phyloP scores from a whole-genome alignment of 441 rosid species.

The Rhodomyrtus psidioides region DNA sequence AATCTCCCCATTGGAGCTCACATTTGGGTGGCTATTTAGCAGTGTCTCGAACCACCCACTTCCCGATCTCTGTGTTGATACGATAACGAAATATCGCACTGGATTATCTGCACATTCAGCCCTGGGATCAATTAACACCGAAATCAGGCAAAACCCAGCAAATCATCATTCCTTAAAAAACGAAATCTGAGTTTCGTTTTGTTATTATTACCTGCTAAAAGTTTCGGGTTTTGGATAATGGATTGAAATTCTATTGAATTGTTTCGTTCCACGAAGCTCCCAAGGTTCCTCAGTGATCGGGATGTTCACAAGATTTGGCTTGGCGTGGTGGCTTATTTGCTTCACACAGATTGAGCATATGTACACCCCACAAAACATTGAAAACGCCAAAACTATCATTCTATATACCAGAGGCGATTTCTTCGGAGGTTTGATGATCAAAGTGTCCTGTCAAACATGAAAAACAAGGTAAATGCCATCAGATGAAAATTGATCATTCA shows the following conservation, averaged over 20 bases:
- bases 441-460: constrained; percentile 37
- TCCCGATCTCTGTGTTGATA: constrained; percentile 95
- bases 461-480: not conserved
- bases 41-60: constrained; percentile 98
- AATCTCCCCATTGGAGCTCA: constrained; percentile 94
- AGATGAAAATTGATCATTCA: not conserved
- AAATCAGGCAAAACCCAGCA: not conserved
- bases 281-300: constrained; percentile 28
- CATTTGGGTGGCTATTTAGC: constrained; percentile 74
- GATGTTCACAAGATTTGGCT: constrained; percentile 24
- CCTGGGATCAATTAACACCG: constrained; percentile 23
- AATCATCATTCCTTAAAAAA: not conserved
- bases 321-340: constrained; percentile 39
- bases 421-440: constrained; percentile 57
- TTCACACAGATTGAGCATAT: constrained; percentile 53
- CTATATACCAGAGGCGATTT: constrained; percentile 61
- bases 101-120: constrained; percentile 72
- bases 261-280: not conserved
- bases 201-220: constrained; percentile 52
- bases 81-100: constrained; percentile 64
- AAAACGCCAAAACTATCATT: constrained; percentile 62
- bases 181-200: not conserved
- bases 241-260: constrained; percentile 20
- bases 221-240: constrained; percentile 79
- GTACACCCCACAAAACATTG: constrained; percentile 64